Conservation (phyloP, 1,139 yeast genomes). For the Blastobotrys apis region DNA sequence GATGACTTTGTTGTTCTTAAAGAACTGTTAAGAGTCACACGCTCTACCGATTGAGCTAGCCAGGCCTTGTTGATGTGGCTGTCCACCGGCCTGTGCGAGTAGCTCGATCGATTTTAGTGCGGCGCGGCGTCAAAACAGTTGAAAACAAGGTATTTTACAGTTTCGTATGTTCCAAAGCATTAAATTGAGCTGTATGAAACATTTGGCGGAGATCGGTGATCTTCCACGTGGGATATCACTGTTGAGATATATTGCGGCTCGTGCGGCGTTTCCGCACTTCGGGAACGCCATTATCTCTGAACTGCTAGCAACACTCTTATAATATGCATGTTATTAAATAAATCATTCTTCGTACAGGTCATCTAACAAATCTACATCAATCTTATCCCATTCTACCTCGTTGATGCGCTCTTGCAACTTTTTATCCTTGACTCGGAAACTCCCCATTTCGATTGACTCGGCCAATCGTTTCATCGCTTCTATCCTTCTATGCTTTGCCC, state of each 20-base stretch:
- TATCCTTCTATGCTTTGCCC: conserved; percentile 15
- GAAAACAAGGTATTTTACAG: too few species aligned
- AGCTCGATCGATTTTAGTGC: too few species aligned
- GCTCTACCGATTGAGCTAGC: conserved; percentile 15
- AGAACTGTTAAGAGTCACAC: conserved; percentile 10
- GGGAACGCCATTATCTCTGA: not conserved
- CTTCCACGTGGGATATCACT: too few species aligned
- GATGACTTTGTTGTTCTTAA: conserved; percentile 2
- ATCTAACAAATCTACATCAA: not conserved
- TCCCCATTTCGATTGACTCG: conserved; percentile 24
- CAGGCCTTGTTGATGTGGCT: too few species aligned
- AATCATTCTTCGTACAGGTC: conserved; percentile 2
- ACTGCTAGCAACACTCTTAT: not conserved
- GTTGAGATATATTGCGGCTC: too few species aligned
- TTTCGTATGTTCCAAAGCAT: too few species aligned
- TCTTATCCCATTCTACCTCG: not conserved
- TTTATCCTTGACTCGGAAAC: conserved; percentile 24
- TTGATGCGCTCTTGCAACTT: conserved; percentile 15
- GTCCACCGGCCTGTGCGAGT: too few species aligned
- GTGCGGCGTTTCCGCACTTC: too few species aligned
- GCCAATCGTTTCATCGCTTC: conserved; percentile 21
- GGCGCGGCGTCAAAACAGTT: too few species aligned
- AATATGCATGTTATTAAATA: not conserved
- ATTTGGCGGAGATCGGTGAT: too few species aligned
- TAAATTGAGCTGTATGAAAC: too few species aligned